These are phyloP conservation scores for Hypoxylon sp. DNA, from an alignment of 2,329 filamentous ascomycete species.

Conservation along the genomic window DNA sequence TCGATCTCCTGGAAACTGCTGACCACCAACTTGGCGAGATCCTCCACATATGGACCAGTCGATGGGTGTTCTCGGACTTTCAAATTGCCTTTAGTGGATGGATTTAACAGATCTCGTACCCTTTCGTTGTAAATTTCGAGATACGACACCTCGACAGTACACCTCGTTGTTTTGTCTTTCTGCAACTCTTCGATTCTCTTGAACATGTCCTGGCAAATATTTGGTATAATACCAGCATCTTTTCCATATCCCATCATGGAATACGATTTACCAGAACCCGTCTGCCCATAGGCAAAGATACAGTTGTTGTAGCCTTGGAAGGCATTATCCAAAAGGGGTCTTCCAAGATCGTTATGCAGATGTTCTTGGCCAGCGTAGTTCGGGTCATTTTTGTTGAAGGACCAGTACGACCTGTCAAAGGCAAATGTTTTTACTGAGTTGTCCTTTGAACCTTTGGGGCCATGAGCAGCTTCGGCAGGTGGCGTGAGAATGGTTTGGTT, in stretches of 20 bases:
- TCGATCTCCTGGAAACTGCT: conserved; percentile 96
- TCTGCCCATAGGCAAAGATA: conserved; percentile 99
- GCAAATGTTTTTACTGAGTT: conserved; percentile 87
- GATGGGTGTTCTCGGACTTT: conserved; percentile 98
- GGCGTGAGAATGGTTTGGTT: conserved; percentile 89
- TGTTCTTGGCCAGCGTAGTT: conserved; percentile 93
- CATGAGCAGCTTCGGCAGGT: conserved; percentile 73
- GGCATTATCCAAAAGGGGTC: conserved; percentile 94
- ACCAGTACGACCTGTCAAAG: conserved; percentile 99
- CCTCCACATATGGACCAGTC: conserved; percentile 97
- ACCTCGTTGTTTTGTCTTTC: conserved; percentile 81
- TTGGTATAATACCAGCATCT: conserved; percentile 94
- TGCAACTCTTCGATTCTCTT: conserved; percentile 81
- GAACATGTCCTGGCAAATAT: conserved; percentile 99
- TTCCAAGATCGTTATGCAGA: conserved; percentile 88
- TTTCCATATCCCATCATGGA: conserved; percentile 99
- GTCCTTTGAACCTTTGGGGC: conserved; percentile 77
- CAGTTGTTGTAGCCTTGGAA: conserved; percentile 99
- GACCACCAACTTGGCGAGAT: conserved; percentile 94
- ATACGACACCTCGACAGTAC: conserved; percentile 98
- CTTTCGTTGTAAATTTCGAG: conserved; percentile 99
- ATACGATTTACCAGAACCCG: conserved; percentile 98
- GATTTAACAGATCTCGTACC: conserved; percentile 95
- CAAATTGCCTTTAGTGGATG: conserved; percentile 93
- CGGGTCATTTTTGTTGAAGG: conserved; percentile 84